These are phyloP conservation scores for Pholiota microspora DNA, from an alignment of 768 basidiomycete species.

Conservation along the genomic window DNA sequence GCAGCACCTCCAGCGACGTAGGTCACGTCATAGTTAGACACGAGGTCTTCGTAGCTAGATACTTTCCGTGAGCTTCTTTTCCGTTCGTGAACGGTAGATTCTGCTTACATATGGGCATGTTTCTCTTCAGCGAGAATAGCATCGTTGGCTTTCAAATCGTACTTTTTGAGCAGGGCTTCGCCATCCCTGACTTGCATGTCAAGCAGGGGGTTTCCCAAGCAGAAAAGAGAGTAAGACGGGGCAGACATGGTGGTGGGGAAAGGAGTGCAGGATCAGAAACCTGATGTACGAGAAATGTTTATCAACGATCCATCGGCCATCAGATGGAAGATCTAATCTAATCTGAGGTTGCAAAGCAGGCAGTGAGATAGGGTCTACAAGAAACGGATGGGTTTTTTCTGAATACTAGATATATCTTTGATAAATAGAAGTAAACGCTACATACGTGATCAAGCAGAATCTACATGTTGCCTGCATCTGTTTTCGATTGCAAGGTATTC, in stretches of 20 bases:
- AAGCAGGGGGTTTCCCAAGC: slow-evolving; percentile 93
- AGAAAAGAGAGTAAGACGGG: slow-evolving; percentile 68
- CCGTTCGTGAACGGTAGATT: not conserved
- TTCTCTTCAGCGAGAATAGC: slow-evolving; percentile 92
- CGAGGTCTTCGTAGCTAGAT: slow-evolving; percentile 89
- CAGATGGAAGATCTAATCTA: slow-evolving; percentile 4
- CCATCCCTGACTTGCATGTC: slow-evolving; percentile 93
- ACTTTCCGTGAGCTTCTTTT: not conserved
- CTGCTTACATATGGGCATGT: slow-evolving; percentile 77
- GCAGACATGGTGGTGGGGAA: slow-evolving; percentile 33
- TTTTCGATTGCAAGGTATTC: slow-evolving; percentile 3
- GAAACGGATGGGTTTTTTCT: too few relatives aligned
- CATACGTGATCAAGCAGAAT: too few relatives aligned
- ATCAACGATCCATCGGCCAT: slow-evolving; percentile 1
- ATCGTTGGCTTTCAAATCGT: slow-evolving; percentile 89
- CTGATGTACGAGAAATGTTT: slow-evolving; percentile 6
- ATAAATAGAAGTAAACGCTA: not conserved
- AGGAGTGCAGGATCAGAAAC: not conserved
- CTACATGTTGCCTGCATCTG: not conserved
- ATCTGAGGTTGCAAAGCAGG: not conserved
- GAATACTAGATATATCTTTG: too few relatives aligned
- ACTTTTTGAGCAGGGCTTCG: slow-evolving; percentile 84
- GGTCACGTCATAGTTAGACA: slow-evolving; percentile 68
- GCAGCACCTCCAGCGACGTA: slow-evolving; percentile 98
- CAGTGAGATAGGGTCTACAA: too few relatives aligned